A percentile compares a stretch with the other conserved stretches of the same genome.
Conservation (phyloP, 2,329 filamentous ascomycete species). For the Sporothrix pseudoabietina region DNA sequence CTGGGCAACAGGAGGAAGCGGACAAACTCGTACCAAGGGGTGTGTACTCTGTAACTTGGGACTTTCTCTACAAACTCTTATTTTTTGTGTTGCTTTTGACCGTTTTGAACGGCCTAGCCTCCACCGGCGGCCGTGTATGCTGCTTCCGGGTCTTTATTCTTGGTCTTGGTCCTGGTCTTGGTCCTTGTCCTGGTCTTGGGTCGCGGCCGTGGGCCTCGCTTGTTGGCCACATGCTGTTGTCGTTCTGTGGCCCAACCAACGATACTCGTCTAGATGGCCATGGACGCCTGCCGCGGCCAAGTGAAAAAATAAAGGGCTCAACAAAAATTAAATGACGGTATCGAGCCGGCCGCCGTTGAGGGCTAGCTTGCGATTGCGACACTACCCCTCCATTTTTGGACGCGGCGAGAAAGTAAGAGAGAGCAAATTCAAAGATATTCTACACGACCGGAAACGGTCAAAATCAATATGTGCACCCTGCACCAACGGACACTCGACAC, state of each 20-base stretch:
- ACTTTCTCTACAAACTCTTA: background rate
- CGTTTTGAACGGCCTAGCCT: slow-evolving; percentile 3
- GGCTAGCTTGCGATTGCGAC: background rate
- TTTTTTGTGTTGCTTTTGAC: background rate
- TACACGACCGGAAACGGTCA: background rate
- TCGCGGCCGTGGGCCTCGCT: background rate
- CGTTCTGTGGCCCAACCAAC: slow-evolving; percentile 11
- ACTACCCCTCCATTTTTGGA: background rate
- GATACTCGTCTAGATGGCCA: background rate
- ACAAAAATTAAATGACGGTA: background rate
- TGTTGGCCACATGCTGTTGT: background rate
- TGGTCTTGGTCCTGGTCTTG: background rate
- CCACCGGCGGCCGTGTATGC: background rate
- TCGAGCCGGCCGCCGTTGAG: background rate
- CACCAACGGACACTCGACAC: slow-evolving; percentile 18
- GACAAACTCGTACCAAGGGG: background rate
- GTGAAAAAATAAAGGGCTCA: background rate
- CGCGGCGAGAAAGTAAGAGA: slow-evolving; percentile 7
- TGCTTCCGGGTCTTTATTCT: background rate
- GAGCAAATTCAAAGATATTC: background rate
- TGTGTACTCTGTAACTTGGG: background rate
- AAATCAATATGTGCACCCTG: background rate
- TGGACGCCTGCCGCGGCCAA: background rate
- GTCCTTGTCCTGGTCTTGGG: background rate
- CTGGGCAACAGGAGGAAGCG: background rate